A percentile compares a stretch with the other conserved stretches of the same genome.
Evolutionary conservation across 1,284 basidiomycete species (phyloP).

Genomic region (Ustilago xerochloae): DNA sequence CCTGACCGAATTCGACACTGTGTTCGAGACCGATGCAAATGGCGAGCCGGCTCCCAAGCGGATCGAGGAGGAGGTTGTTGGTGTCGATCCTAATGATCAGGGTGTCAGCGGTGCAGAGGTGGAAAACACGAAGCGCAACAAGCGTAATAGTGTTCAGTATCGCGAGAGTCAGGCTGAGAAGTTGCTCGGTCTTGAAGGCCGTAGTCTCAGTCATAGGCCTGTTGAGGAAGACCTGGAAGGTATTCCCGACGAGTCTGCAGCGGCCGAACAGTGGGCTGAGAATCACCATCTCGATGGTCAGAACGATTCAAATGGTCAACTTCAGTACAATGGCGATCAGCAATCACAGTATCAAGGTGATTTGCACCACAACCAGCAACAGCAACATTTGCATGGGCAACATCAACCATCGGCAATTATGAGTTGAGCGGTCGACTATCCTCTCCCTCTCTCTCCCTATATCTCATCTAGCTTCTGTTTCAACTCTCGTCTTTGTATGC

Average conservation of each 20-base stretch:
- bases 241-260: constrained; percentile 17
- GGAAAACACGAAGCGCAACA: constrained; percentile 23
- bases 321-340: constrained; percentile 10
- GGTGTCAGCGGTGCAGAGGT: background rate
- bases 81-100: constrained; percentile 2
- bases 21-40: constrained; percentile 60
- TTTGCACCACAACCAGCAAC: background rate
- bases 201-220: constrained; percentile 25
- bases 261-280: constrained; percentile 20
- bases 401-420: constrained; percentile 15
- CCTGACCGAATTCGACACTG: constrained; percentile 61
- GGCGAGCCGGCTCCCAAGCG: constrained; percentile 50
- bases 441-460: background rate
- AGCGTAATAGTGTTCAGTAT: constrained; percentile 48
- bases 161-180: constrained; percentile 43
- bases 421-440: background rate
- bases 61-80: constrained; percentile 42
- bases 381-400: constrained; percentile 9
- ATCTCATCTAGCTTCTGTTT: no score
- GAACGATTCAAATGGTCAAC: constrained; percentile 3
- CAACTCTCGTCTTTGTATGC: no score
- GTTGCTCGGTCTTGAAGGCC: constrained; percentile 47
- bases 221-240: constrained; percentile 44
- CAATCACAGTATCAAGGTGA: background rate
- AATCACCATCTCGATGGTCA: background rate